Conservation (phyloP, 495 filamentous ascomycete species). For the Neurospora sp. region DNA sequence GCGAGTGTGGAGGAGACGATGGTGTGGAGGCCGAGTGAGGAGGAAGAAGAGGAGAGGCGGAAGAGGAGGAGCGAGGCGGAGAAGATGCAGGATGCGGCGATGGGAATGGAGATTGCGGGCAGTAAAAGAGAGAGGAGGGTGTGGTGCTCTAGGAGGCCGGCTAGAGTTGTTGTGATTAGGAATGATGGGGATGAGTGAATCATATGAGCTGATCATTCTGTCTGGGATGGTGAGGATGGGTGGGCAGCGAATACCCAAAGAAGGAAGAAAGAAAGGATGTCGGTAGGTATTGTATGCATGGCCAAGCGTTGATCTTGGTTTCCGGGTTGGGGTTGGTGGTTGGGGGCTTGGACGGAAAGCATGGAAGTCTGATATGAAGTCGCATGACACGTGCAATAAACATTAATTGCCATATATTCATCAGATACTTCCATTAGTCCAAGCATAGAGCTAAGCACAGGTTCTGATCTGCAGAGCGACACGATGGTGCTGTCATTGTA, state of each 20-base stretch:
- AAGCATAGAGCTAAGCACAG: neutral
- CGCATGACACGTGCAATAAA: neutral
- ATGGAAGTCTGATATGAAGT: neutral
- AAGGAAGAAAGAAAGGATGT: neutral
- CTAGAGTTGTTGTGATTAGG: slow-evolving; percentile 44
- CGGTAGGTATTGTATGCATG: neutral
- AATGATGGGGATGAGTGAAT: neutral
- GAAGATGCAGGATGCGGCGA: slow-evolving; percentile 39
- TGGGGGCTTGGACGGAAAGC: neutral
- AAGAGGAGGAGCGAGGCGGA: slow-evolving; percentile 32
- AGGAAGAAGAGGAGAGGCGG: slow-evolving; percentile 10
- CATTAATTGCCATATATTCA: neutral
- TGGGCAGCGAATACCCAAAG: no score
- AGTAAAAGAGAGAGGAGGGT: slow-evolving; percentile 50
- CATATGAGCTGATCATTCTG: neutral
- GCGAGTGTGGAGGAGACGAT: slow-evolving; percentile 74
- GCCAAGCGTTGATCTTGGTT: neutral
- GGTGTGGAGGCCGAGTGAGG: slow-evolving; percentile 25
- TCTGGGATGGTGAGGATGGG: neutral
- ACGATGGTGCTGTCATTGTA: neutral
- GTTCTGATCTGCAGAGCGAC: neutral
- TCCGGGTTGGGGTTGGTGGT: neutral
- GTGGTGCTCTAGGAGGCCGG: slow-evolving; percentile 61
- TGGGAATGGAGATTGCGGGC: slow-evolving; percentile 27
- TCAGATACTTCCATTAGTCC: neutral